These are phyloP conservation scores for Trametes cingulata DNA, from an alignment of 768 basidiomycete genomes.

Conservation along the genomic window DNA sequence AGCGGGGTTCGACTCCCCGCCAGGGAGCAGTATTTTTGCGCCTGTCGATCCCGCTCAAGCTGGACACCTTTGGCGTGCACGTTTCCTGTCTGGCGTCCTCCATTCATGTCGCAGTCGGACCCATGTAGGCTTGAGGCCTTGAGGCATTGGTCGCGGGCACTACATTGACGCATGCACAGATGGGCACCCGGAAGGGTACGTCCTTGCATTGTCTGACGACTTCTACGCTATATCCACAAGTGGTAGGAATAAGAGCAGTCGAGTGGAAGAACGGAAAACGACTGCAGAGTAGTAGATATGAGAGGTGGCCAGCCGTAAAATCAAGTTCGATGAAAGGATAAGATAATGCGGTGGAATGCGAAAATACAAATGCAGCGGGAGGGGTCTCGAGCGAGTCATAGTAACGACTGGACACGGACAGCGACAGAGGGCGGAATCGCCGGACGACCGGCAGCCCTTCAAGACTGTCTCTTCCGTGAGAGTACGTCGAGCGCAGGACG, in stretches of 20 bases:
- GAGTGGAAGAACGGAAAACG: slow-evolving; percentile 1
- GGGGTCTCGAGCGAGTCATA: slow-evolving; percentile 2
- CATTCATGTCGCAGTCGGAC: too few species aligned
- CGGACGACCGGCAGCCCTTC: neutral
- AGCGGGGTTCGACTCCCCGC: slow-evolving; percentile 39
- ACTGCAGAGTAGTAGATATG: slow-evolving; percentile 4
- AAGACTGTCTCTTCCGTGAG: neutral
- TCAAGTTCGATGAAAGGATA: slow-evolving; percentile 6
- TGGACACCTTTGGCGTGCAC: too few species aligned
- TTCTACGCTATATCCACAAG: slow-evolving; percentile 11
- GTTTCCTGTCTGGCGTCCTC: too few species aligned
- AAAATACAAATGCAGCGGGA: slow-evolving; percentile 8
- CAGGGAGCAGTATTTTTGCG: slow-evolving; percentile 24
- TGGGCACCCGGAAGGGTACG: neutral
- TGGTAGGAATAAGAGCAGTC: slow-evolving; percentile 6
- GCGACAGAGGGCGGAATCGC: neutral
- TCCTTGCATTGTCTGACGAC: slow-evolving; percentile 2
- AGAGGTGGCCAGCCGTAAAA: slow-evolving; percentile 5
- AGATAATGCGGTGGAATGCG: neutral
- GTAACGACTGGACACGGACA: slow-evolving; percentile 16
- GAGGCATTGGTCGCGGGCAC: too few species aligned
- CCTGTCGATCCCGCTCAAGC: too few species aligned
- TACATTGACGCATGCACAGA: too few species aligned
- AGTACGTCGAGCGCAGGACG: neutral
- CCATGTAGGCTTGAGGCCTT: too few species aligned